phyloP scores from a whole-genome alignment of 352 stramenopile genomes.

The Plasmopara muralis region DNA sequence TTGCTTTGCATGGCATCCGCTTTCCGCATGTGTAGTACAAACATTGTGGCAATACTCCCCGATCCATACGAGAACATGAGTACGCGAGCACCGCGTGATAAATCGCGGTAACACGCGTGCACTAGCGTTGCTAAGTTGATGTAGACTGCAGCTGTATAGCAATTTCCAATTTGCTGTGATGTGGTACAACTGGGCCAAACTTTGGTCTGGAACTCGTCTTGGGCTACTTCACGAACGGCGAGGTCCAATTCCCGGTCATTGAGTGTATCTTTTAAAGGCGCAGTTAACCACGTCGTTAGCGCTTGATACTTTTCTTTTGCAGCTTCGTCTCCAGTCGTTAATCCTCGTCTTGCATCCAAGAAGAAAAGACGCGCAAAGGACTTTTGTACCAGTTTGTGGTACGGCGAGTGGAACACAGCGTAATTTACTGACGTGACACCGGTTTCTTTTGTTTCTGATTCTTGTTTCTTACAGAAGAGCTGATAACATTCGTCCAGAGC shows the following conservation, averaged over 20 bases:
- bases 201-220: conserved; percentile 66
- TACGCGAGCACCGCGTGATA: conserved; percentile 66
- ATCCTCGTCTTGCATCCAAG: conserved; percentile 41
- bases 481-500: conserved; percentile 94
- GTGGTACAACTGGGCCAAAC: conserved; percentile 80
- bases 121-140: conserved; percentile 93
- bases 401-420: conserved; percentile 96
- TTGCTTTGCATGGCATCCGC: conserved; percentile 18
- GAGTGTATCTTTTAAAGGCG: conserved; percentile 89
- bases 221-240: conserved; percentile 71
- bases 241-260: conserved; percentile 88
- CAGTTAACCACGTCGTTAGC: conserved; percentile 65
- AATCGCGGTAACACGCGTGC: conserved; percentile 30
- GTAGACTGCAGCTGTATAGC: conserved; percentile 96
- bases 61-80: conserved; percentile 97
- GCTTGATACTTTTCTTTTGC: conserved; percentile 23
- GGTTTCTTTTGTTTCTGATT: conserved; percentile 7
- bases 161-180: conserved; percentile 92
- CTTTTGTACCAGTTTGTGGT: conserved; percentile 99
- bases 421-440: conserved; percentile 81
- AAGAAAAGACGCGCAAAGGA: conserved; percentile 87
- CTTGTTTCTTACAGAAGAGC: conserved; percentile 80
- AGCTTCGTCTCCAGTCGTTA: conserved; percentile 12
- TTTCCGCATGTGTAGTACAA: conserved; percentile 29
- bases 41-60: conserved; percentile 95